These are phyloP conservation scores for Phytophthora sp. DNA, from an alignment of 352 stramenopile species.

Conservation along the genomic window DNA sequence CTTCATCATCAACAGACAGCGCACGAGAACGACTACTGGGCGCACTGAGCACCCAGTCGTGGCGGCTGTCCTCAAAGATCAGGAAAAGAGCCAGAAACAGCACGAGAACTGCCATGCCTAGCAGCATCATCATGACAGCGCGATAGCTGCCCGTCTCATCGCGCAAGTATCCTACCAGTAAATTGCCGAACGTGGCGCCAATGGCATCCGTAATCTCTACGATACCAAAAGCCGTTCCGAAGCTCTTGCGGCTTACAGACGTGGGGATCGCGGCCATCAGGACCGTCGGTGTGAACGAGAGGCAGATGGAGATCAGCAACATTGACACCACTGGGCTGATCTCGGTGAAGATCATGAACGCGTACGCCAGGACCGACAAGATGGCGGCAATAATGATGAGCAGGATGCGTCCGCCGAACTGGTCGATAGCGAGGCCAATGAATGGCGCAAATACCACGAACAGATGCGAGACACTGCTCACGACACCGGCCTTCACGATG, in stretches of 20 bases:
- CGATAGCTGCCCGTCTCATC: conserved; percentile 83
- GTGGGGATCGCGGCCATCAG: conserved; percentile 88
- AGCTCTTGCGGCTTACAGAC: conserved; percentile 73
- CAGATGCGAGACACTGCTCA: conserved; percentile 80
- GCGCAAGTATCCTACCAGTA: conserved; percentile 85
- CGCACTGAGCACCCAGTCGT: conserved; percentile 62
- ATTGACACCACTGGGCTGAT: conserved; percentile 83
- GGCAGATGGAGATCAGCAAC: conserved; percentile 86
- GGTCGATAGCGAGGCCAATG: conserved; percentile 89
- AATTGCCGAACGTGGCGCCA: conserved; percentile 80
- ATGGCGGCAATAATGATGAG: conserved; percentile 75
- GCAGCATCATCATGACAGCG: conserved; percentile 84
- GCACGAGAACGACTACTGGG: conserved; percentile 56
- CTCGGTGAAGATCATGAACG: conserved; percentile 86
- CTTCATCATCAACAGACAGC: conserved; percentile 71
- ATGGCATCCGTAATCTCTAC: conserved; percentile 88
- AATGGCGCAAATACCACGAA: conserved; percentile 90
- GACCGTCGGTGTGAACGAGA: conserved; percentile 89
- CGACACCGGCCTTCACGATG: conserved; percentile 82
- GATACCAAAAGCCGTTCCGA: conserved; percentile 88
- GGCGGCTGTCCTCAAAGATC: conserved; percentile 64
- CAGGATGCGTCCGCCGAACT: conserved; percentile 87
- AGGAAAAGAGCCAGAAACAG: conserved; percentile 77
- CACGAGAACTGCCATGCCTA: conserved; percentile 71
- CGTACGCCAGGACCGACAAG: conserved; percentile 80